Conservation (phyloP, 192 early-diverging fungal genomes). For the Coemansia sp. region DNA sequence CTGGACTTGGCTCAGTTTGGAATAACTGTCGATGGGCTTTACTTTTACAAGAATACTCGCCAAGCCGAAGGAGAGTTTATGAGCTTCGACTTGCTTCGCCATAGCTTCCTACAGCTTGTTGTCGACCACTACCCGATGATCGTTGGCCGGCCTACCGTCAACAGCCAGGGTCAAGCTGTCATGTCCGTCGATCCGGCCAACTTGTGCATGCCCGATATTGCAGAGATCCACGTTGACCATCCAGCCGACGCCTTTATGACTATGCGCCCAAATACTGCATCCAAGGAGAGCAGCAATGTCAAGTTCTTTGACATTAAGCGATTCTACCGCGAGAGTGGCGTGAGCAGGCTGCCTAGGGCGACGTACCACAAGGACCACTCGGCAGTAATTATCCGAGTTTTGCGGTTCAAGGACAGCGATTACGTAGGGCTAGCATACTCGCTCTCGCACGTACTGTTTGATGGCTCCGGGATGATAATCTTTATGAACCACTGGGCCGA, state of each 20-base stretch:
- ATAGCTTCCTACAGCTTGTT: conserved; percentile 30
- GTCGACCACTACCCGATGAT: conserved; percentile 51
- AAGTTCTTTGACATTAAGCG: conserved; percentile 45
- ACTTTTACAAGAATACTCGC: conserved; percentile 27
- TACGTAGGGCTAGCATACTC: conserved; percentile 41
- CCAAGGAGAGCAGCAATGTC: neutral
- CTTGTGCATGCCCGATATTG: conserved; percentile 42
- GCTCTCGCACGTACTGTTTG: conserved; percentile 42
- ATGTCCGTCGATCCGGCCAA: conserved; percentile 32
- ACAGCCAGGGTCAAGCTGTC: conserved; percentile 26
- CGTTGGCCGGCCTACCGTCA: conserved; percentile 32
- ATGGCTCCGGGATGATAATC: conserved; percentile 18
- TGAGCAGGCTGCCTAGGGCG: conserved; percentile 24
- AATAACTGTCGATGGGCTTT: conserved; percentile 25
- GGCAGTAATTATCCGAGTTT: conserved; percentile 19
- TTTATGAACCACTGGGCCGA: conserved; percentile 48
- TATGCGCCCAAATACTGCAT: neutral
- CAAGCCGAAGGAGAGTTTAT: conserved; percentile 26
- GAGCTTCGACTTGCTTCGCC: conserved; percentile 25
- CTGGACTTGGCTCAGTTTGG: conserved; percentile 41
- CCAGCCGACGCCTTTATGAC: conserved; percentile 36
- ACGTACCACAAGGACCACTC: conserved; percentile 40
- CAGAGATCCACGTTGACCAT: conserved; percentile 25
- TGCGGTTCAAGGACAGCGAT: conserved; percentile 37
- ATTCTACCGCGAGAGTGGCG: conserved; percentile 31